These are phyloP conservation scores for Trichoderma polysporum DNA, from an alignment of 2,329 filamentous ascomycete genomes.

Conservation along the genomic window DNA sequence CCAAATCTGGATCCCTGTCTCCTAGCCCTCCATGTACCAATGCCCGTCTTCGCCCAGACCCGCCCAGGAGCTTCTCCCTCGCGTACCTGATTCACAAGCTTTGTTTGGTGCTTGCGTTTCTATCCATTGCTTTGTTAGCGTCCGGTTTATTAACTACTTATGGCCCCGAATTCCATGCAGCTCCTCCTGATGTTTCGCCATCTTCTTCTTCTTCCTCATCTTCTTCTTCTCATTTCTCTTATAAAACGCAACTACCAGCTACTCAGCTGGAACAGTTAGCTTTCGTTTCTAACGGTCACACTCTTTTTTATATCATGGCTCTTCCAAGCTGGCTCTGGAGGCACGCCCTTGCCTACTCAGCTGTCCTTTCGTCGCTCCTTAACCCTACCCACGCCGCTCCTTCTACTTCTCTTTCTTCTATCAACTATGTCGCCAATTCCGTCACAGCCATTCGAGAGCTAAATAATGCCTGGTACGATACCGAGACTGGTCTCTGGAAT, in stretches of 20 bases:
- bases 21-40: slow-evolving; percentile 7
- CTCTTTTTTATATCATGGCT: slow-evolving; percentile 16
- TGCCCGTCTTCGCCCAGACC: slow-evolving; percentile 8
- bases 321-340: slow-evolving; percentile 20
- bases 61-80: slow-evolving; percentile 12
- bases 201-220: not conserved
- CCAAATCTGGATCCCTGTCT: slow-evolving; percentile 13
- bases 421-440: slow-evolving; percentile 13
- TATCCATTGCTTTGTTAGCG: slow-evolving; percentile 7
- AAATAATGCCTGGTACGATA: slow-evolving; percentile 60
- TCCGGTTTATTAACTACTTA: slow-evolving; percentile 13
- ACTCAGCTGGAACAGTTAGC: slow-evolving; percentile 10
- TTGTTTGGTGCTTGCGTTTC: slow-evolving; percentile 9
- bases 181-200: not conserved
- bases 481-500: slow-evolving; percentile 60
- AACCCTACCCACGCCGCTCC: slow-evolving; percentile 3
- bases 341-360: slow-evolving; percentile 12
- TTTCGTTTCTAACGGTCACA: not conserved
- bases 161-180: slow-evolving; percentile 1
- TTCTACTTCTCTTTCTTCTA: slow-evolving; percentile 10
- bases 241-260: slow-evolving; percentile 6
- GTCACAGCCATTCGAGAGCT: slow-evolving; percentile 37
- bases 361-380: slow-evolving; percentile 8
- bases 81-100: slow-evolving; percentile 22
- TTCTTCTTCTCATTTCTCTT: slow-evolving; percentile 3